phyloP scores from a whole-genome alignment of 2,329 filamentous ascomycete genomes.

The Gaeumannomyces sp. region DNA sequence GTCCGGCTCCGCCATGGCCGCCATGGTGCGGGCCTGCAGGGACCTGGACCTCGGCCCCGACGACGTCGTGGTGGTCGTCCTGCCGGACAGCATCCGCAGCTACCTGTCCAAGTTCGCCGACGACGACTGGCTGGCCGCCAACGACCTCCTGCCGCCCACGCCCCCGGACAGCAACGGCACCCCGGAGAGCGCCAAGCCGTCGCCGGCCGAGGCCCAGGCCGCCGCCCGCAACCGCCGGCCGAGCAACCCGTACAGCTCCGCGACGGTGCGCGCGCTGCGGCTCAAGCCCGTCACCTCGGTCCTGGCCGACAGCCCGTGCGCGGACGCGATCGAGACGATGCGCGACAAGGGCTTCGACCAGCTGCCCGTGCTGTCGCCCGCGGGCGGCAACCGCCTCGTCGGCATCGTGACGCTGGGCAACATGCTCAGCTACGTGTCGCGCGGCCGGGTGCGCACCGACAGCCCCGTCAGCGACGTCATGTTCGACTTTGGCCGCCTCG shows the following conservation, averaged over 20 bases:
- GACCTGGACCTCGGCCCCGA: conserved; percentile 73
- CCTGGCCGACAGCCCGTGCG: conserved; percentile 61
- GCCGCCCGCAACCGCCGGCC: conserved; percentile 29
- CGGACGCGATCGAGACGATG: conserved; percentile 94
- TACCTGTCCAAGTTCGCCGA: conserved; percentile 98
- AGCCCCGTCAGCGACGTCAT: conserved; percentile 81
- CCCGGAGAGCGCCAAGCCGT: conserved; percentile 18
- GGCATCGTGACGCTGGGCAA: conserved; percentile 94
- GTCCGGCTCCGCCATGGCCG: conserved; percentile 86
- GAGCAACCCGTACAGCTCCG: conserved; percentile 66
- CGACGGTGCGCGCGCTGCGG: conserved; percentile 75
- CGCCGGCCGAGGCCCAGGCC: conserved; percentile 31
- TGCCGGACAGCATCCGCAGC: conserved; percentile 94
- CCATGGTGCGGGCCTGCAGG: conserved; percentile 68
- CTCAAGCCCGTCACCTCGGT: conserved; percentile 93
- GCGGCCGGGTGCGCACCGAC: conserved; percentile 67
- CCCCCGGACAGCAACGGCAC: neutral
- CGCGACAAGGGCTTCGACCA: conserved; percentile 97
- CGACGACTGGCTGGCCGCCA: conserved; percentile 97
- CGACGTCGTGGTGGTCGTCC: conserved; percentile 82
- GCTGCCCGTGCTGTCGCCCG: conserved; percentile 73
- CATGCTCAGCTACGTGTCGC: conserved; percentile 82
- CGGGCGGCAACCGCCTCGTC: conserved; percentile 64
- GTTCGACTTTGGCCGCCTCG: conserved; percentile 88
- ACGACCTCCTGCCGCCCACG: conserved; percentile 73